phyloP scores from a whole-genome alignment of 305 asterid genomes.

The Withania somnifera region DNA sequence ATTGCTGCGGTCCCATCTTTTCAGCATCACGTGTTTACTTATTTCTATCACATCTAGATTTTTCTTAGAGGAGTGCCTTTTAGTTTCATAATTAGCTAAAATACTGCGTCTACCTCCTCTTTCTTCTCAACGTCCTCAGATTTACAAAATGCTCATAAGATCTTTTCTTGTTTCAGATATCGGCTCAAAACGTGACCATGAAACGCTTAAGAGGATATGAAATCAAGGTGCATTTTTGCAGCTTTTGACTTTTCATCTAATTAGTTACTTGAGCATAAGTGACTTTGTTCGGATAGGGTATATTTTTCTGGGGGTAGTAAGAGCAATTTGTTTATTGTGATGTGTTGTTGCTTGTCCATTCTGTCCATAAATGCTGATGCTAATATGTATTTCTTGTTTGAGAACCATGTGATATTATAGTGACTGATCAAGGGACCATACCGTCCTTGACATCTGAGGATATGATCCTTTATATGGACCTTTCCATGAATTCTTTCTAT shows the following conservation, averaged over 20 bases:
- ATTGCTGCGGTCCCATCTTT: background rate
- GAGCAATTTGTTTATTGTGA: background rate
- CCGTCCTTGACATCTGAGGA: background rate
- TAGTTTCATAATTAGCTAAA: background rate
- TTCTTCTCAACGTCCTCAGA: background rate
- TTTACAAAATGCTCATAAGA: background rate
- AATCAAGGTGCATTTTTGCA: conserved; percentile 47
- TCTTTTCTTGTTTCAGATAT: conserved; percentile 44
- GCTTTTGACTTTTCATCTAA: background rate
- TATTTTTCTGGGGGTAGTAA: background rate
- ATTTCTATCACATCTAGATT: background rate
- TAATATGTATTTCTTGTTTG: background rate
- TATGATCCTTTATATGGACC: background rate
- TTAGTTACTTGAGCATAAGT: background rate
- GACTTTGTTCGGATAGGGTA: background rate
- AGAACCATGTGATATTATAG: background rate
- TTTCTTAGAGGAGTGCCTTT: background rate
- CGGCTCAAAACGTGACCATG: conserved; percentile 82
- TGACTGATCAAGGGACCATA: background rate
- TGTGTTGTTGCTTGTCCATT: background rate
- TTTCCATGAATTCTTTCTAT: background rate
- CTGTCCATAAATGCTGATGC: background rate
- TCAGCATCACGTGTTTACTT: background rate
- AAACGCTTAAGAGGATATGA: conserved; percentile 84
- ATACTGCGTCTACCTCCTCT: background rate